Percentiles rank a stretch among this genome's conserved stretches.
phyloP scores from a whole-genome alignment of 768 basidiomycete species.

The Leccinum truebloodii region DNA sequence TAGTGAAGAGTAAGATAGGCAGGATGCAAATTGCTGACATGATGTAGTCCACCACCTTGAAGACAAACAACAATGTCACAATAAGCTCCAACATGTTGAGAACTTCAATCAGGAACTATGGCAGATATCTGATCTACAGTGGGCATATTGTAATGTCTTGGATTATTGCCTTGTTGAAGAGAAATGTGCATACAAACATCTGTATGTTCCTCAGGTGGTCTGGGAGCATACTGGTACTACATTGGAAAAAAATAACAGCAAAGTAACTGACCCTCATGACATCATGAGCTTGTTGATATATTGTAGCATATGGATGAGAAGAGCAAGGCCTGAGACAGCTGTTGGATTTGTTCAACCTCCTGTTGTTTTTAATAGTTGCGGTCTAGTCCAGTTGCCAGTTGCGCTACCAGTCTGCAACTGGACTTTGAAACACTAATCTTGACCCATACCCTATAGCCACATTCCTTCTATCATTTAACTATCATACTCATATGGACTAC shows the following conservation, averaged over 20 bases:
- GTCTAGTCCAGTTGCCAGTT: no score
- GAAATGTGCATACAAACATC: neutral
- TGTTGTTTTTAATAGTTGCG: no score
- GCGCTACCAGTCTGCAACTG: no score
- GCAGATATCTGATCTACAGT: neutral
- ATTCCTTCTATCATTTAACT: no score
- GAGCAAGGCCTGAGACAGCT: no score
- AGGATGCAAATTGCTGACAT: neutral
- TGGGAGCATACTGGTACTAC: neutral
- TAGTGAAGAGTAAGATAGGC: neutral
- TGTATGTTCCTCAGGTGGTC: neutral
- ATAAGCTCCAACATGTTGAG: neutral
- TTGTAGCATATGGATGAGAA: no score
- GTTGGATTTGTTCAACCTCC: no score
- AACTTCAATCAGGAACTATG: neutral
- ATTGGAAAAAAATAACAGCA: neutral
- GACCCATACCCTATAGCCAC: no score
- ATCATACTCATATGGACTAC: no score
- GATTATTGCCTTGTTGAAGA: neutral
- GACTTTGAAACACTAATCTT: no score
- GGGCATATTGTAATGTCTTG: neutral
- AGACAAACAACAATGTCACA: neutral
- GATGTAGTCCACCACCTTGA: neutral
- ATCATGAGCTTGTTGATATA: no score
- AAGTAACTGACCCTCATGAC: no score